A percentile compares a stretch with the other conserved stretches of the same genome.
Conservation (phyloP, 2,329 filamentous ascomycete genomes). For the Amesomyces nigricolor region DNA sequence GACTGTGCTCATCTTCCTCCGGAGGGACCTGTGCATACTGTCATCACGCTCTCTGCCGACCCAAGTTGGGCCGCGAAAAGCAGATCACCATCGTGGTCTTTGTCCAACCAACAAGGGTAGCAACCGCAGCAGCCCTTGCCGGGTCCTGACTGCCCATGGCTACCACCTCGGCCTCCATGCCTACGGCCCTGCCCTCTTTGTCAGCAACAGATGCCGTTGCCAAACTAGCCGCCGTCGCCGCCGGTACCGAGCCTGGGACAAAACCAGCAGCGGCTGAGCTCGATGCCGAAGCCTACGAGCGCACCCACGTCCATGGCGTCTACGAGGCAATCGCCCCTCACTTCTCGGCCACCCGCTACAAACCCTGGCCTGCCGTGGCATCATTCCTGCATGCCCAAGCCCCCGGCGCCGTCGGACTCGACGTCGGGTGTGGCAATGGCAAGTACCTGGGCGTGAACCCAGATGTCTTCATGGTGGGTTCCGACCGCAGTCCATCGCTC, state of each 20-base stretch:
- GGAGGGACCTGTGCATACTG: not conserved
- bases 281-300: conserved; percentile 63
- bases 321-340: conserved; percentile 84
- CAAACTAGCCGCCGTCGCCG: conserved; percentile 21
- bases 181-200: conserved; percentile 23
- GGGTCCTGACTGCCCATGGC: conserved; percentile 12
- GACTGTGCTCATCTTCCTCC: not conserved
- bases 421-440: conserved; percentile 94
- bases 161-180: conserved; percentile 12
- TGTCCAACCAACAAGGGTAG: not conserved
- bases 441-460: conserved; percentile 84
- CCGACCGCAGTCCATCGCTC: conserved; percentile 66
- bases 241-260: conserved; percentile 16
- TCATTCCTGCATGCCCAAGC: conserved; percentile 63
- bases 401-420: conserved; percentile 73
- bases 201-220: conserved; percentile 25
- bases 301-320: conserved; percentile 80
- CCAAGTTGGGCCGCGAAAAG: conserved; percentile 10
- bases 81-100: conserved; percentile 1
- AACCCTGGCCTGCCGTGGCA: conserved; percentile 90
- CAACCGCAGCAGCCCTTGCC: conserved; percentile 1
- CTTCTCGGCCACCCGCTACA: conserved; percentile 73
- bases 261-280: conserved; percentile 21
- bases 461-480: conserved; percentile 72
- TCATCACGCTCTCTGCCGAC: conserved; percentile 4